Evolutionary conservation across 345 rosid species (phyloP).

Genomic region (Nasturtium officinale): DNA sequence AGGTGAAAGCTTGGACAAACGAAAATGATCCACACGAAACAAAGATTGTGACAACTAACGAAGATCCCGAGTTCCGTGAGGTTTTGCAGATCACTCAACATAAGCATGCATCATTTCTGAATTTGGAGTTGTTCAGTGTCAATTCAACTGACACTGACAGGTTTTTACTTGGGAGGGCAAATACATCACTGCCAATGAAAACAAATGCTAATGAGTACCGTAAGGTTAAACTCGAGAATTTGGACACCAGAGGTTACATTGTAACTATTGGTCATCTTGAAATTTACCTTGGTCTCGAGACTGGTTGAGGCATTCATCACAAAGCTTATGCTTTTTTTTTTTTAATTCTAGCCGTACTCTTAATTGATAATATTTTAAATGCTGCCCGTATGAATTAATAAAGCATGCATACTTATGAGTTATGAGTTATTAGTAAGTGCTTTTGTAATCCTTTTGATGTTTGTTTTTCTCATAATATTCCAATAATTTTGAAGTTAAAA

Average conservation of each 20-base stretch:
- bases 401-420: too few relatives aligned
- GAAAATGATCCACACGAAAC: background rate
- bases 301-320: too few relatives aligned
- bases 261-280: conserved; percentile 2
- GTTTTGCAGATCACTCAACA: background rate
- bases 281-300: conserved; percentile 9
- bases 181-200: background rate
- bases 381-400: too few relatives aligned
- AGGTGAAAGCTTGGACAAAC: conserved; percentile 20
- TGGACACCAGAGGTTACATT: background rate
- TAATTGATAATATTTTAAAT: too few relatives aligned
- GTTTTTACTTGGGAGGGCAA: background rate
- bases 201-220: conserved; percentile 4
- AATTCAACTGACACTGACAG: background rate
- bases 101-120: background rate
- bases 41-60: conserved; percentile 4
- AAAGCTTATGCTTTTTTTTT: too few relatives aligned
- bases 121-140: background rate
- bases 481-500: too few relatives aligned
- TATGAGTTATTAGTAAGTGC: too few relatives aligned
- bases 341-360: background rate
- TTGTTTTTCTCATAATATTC: too few relatives aligned
- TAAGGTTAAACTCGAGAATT: background rate
- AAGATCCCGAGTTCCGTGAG: conserved; percentile 1
- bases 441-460: too few relatives aligned